Evolutionary conservation across 2,329 filamentous ascomycete genomes (phyloP), one percentile per base, ranked within the genome.

Genomic region (Proliferodiscus dingleyae): DNA sequence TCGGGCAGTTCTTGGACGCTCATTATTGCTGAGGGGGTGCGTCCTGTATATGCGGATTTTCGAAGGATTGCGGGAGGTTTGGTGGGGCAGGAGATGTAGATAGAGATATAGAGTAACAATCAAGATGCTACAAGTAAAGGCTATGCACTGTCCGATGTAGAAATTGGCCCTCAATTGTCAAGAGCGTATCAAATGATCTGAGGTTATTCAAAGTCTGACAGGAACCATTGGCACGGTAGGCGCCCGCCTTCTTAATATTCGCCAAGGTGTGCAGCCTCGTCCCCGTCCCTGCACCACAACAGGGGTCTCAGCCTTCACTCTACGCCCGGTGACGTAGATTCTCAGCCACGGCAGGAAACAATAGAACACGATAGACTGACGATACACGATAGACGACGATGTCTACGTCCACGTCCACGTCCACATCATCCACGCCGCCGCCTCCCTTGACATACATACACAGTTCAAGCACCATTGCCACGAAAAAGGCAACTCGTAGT

Each of bases 1-100:
- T 16, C 24, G 4, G 44, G 26, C 4, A 45, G 28, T 19, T 56
- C 54, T 41, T 57, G 56, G 18, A 58, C 38, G 33, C 46, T 53
- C 51, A 55, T 58, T 23, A 41, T 45, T 37, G 43, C 43, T 44
- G 24, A 22, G 22, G 37, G 37, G 15, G 30, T 41, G 44, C 6
- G 41, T 38, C 30, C 37, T 46, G 18, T 46, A 46, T 15, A 18
- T 47, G 15, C 33, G 38, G 13, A n/a, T n/a, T 13, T 29, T 19
- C 23, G 39, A 19, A 13, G 18, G 9, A 28, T 11, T 18, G 18
- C 7, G 28, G 11, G 32, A 5, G 9, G n/a, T 30, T 41, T 41
- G 37, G n/a, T 15, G 29, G 7, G 28, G 37, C 1, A 42, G 5
- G 15, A 50, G 37, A 10, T 50, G 36, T 36, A 40, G 33, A 16